Conservation (phyloP, 345 rosid genomes). For the Brassica incana region DNA sequence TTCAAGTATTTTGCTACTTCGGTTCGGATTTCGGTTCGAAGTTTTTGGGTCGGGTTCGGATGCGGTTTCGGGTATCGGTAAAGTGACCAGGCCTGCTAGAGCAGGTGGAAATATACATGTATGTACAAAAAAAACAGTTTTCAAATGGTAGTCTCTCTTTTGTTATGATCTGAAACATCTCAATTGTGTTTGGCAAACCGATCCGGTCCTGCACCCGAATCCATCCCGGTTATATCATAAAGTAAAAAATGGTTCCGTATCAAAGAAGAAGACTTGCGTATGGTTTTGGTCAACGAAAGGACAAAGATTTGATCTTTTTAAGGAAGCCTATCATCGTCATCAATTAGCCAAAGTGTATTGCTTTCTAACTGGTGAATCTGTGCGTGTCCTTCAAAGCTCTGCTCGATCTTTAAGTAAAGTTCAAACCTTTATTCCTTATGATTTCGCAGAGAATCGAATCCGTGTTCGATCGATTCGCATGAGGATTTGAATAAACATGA, state of each 20-base stretch:
- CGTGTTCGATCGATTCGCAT: neutral
- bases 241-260: neutral
- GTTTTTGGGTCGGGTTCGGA: too few relatives aligned
- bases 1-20: too few relatives aligned
- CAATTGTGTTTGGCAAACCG: neutral
- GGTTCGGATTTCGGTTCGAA: too few relatives aligned
- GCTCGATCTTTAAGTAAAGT: neutral
- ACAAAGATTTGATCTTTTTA: neutral
- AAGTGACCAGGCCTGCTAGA: too few relatives aligned
- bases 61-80: too few relatives aligned
- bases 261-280: neutral
- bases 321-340: neutral
- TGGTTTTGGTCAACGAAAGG: neutral
- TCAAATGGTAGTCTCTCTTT: too few relatives aligned
- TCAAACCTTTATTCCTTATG: neutral
- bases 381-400: neutral
- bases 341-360: neutral
- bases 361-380: neutral
- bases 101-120: too few relatives aligned
- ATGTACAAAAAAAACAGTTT: too few relatives aligned
- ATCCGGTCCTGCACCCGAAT: constrained; percentile 8
- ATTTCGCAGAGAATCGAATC: neutral
- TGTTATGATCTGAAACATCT: too few relatives aligned
- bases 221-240: constrained; percentile 7
- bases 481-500: constrained; percentile 46